Evolutionary conservation across 139 green algal genomes (phyloP).

Genomic region (Micractinium sp.): DNA sequence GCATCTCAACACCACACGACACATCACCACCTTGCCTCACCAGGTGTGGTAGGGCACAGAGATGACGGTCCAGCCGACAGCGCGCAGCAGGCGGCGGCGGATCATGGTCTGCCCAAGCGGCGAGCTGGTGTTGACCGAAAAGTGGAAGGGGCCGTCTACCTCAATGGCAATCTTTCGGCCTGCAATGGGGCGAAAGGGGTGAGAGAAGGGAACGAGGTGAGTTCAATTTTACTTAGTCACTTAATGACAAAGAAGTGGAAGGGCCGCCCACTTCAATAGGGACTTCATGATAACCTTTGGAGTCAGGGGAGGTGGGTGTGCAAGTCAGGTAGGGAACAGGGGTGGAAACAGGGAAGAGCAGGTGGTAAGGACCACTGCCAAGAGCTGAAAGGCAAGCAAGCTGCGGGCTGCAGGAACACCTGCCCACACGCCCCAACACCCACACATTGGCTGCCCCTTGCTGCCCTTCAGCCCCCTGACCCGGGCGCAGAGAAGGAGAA

Average conservation of each 20-base stretch:
- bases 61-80: slow-evolving; percentile 58
- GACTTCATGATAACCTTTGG: too few relatives aligned
- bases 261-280: too few relatives aligned
- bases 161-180: slow-evolving; percentile 51
- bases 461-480: too few relatives aligned
- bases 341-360: neutral
- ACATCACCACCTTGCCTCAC: neutral
- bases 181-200: neutral
- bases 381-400: neutral
- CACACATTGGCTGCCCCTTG: too few relatives aligned
- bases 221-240: too few relatives aligned
- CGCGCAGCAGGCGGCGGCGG: slow-evolving; percentile 50
- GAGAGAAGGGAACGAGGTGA: neutral
- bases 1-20: neutral
- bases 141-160: slow-evolving; percentile 67
- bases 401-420: neutral
- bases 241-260: too few relatives aligned
- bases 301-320: too few relatives aligned
- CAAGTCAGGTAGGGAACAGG: too few relatives aligned
- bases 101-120: slow-evolving; percentile 59
- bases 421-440: too few relatives aligned
- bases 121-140: slow-evolving; percentile 56
- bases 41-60: slow-evolving; percentile 55
- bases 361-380: neutral
- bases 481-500: too few relatives aligned